These are phyloP conservation scores for Bipolaris bicolor DNA, from an alignment of 2,329 filamentous ascomycete genomes.

Conservation along the genomic window DNA sequence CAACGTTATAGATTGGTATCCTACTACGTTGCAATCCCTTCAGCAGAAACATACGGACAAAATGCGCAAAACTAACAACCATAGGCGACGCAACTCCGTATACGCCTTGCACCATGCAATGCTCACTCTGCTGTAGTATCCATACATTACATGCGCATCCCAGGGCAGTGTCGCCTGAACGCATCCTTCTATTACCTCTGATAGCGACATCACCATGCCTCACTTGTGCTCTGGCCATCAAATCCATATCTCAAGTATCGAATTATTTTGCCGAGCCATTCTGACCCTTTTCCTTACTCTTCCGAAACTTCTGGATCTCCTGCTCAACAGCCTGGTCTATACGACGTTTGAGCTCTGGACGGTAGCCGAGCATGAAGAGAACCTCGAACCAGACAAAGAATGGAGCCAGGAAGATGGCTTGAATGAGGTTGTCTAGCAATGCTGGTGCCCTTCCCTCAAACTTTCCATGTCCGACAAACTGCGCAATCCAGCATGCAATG, in stretches of 20 bases:
- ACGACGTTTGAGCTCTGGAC: constrained; percentile 81
- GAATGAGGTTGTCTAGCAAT: constrained; percentile 86
- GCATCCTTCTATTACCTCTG: constrained; percentile 1
- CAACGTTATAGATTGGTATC: constrained; percentile 15
- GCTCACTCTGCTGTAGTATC: constrained; percentile 19
- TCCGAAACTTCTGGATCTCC: constrained; percentile 76
- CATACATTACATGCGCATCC: constrained; percentile 6
- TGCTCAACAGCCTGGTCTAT: constrained; percentile 76
- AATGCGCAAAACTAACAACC: constrained; percentile 3
- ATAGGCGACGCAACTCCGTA: constrained; percentile 17
- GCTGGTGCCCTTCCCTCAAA: constrained; percentile 90
- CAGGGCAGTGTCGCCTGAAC: not conserved
- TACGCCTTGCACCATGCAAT: constrained; percentile 35
- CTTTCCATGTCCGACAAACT: constrained; percentile 89
- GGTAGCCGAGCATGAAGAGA: constrained; percentile 88
- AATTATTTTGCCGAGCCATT: constrained; percentile 39
- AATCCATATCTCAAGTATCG: not conserved
- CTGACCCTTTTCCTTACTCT: constrained; percentile 57
- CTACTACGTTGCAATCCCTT: constrained; percentile 9
- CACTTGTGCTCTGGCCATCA: not conserved
- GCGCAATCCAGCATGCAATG: constrained; percentile 79
- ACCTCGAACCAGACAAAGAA: constrained; percentile 98
- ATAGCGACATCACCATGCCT: not conserved
- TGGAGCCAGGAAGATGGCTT: constrained; percentile 89
- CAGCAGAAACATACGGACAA: constrained; percentile 2